Percentiles rank a stretch among this genome's conserved stretches.
phyloP scores from a whole-genome alignment of 345 rosid species.

The Xanthoceras sorbifolium region DNA sequence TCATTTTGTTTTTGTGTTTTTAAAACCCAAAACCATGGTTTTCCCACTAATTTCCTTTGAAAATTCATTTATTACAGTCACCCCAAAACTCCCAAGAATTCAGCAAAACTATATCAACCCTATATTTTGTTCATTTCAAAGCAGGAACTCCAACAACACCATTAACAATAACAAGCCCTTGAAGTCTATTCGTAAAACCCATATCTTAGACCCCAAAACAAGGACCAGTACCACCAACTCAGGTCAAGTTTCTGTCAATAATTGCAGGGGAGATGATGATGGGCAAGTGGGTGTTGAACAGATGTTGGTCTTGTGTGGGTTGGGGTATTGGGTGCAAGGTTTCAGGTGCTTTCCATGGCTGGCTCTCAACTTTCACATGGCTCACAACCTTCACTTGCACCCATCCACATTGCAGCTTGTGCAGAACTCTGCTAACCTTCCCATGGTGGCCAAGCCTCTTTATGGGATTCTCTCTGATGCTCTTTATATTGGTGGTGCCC shows the following conservation, averaged over 20 bases:
- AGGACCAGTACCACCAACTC: constrained; percentile 22
- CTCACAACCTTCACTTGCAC: constrained; percentile 58
- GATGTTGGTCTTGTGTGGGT: constrained; percentile 68
- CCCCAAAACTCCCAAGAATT: constrained; percentile 19
- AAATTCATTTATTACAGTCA: constrained; percentile 12
- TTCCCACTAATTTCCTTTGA: constrained; percentile 5
- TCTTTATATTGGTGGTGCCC: constrained; percentile 63
- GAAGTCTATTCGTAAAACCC: constrained; percentile 12
- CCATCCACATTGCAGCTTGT: constrained; percentile 87
- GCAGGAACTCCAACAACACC: constrained; percentile 22
- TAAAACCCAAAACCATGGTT: constrained; percentile 12
- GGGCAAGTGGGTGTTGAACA: constrained; percentile 45
- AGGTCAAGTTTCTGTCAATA: constrained; percentile 37
- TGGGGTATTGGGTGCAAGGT: constrained; percentile 92
- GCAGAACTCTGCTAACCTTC: constrained; percentile 75
- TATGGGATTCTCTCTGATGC: constrained; percentile 86
- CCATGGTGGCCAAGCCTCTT: constrained; percentile 91
- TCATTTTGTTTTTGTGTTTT: background rate
- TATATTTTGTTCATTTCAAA: constrained; percentile 11
- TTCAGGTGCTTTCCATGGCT: constrained; percentile 95
- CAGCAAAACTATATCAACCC: constrained; percentile 9
- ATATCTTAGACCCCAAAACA: constrained; percentile 27
- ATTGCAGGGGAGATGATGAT: constrained; percentile 28
- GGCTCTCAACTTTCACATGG: constrained; percentile 89
- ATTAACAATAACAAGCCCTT: constrained; percentile 18